Base-by-base conservation (phyloP, 805 yeast species). In the Kazachstania africana region DNA sequence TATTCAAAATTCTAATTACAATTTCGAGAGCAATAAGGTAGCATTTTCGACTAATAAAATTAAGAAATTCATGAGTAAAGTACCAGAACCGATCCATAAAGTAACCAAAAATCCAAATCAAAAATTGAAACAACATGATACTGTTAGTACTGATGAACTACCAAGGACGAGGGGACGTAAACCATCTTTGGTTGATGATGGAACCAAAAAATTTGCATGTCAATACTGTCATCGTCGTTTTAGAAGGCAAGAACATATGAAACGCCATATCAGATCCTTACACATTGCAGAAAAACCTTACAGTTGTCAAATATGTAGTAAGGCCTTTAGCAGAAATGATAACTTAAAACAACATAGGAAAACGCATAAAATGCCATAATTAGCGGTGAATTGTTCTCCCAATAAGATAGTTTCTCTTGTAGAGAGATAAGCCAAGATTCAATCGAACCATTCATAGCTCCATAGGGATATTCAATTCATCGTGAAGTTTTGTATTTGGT, bases 161-260 rank as follows among this genome's bases (percentile, higher is more conserved):
- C 32, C 36, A 8, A 53, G 68, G 27, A 66, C 71, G 2, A 59
- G 84, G 26, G 83, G 84, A 8, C 63, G 83, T 23, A 75, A 75
- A 50, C 81, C 78, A 12, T 68, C 75, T 24, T 57, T 68, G 37
- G 70, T 66, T 29, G 72, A 70, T n/a, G 81, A 74, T 45, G 64
- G 59, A 42, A 38, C 49, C 5, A 76, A 76, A 52, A 70, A 71
- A 25, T 77, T 66, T 46, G 68, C 69, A 15, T 78, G 87, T 52
- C 66, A 68, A 25, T 68, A 63, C 45, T 78, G 88, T 50, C 60
- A 68, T 28, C 64, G 85, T 42, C 52, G 68, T 26, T 79, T 79
- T 57, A 73, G 75, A 48, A 65, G 88, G 40, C 83, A 78, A 50
- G 88, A 79, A 47, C 88, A 79, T 52, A 56, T 79, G 40, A 77